These are phyloP conservation scores for Termitomyces sp. DNA, from an alignment of 768 basidiomycete genomes.

Conservation along the genomic window DNA sequence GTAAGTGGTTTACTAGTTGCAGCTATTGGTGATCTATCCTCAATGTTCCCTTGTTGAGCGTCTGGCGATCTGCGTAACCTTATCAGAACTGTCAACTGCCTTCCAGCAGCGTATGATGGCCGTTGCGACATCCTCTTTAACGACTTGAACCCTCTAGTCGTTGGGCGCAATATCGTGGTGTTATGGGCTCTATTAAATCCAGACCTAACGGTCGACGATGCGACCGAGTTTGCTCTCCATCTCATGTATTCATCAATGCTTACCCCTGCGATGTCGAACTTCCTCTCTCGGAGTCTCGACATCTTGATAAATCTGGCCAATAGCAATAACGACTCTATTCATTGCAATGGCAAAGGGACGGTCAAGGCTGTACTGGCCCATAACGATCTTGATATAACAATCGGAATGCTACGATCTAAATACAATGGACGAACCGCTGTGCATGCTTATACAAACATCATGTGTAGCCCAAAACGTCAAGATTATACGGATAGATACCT, in stretches of 20 bases:
- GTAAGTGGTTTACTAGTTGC: slow-evolving; percentile 7
- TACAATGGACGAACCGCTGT: slow-evolving; percentile 19
- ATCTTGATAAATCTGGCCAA: slow-evolving; percentile 14
- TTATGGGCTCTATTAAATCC: slow-evolving; percentile 22
- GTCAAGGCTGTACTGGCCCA: slow-evolving; percentile 15
- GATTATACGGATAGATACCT: slow-evolving; percentile 36
- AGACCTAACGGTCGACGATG: slow-evolving; percentile 20
- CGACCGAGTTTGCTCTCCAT: slow-evolving; percentile 26
- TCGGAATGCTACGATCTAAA: slow-evolving; percentile 21
- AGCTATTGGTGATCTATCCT: neutral
- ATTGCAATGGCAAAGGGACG: slow-evolving; percentile 19
- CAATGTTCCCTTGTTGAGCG: slow-evolving; percentile 7
- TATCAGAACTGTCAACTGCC: slow-evolving; percentile 23
- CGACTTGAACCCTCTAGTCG: slow-evolving; percentile 17
- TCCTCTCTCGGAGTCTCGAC: slow-evolving; percentile 19
- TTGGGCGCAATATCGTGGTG: slow-evolving; percentile 19
- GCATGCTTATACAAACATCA: slow-evolving; percentile 23
- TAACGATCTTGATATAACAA: slow-evolving; percentile 13
- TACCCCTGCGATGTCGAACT: slow-evolving; percentile 18
- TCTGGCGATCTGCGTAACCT: slow-evolving; percentile 26
- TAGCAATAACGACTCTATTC: slow-evolving; percentile 13
- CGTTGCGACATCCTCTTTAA: slow-evolving; percentile 21
- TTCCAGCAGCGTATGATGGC: no score
- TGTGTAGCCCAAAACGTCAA: slow-evolving; percentile 24
- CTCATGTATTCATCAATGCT: slow-evolving; percentile 31